phyloP scores from a whole-genome alignment of 306 rosid genomes.

The Dryas alaskensis region DNA sequence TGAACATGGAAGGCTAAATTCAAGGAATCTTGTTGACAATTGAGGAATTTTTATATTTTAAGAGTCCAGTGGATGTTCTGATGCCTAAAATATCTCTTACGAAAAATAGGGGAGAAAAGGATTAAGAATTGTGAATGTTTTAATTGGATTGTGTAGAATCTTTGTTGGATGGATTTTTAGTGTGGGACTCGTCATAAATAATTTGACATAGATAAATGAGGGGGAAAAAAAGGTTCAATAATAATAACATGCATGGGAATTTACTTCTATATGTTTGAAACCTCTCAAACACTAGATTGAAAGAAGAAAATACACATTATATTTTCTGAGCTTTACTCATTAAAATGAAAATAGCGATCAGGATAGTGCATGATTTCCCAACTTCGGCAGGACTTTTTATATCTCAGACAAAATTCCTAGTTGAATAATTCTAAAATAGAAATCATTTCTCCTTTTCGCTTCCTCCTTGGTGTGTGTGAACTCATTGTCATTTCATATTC shows the following conservation, averaged over 20 bases:
- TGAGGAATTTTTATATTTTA: not conserved
- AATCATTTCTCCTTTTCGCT: not conserved
- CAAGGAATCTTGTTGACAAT: not conserved
- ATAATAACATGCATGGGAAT: not conserved
- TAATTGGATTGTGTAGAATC: not conserved
- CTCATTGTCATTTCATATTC: not conserved
- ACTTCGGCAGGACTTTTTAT: not conserved
- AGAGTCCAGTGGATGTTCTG: not conserved
- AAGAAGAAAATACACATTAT: not conserved
- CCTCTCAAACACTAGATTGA: not conserved
- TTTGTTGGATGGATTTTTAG: not conserved
- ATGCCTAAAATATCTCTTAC: not conserved
- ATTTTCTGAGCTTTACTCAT: not conserved
- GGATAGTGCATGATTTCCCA: not conserved
- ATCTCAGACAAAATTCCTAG: not conserved
- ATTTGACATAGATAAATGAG: not conserved
- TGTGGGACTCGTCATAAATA: not conserved
- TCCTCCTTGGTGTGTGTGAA: not conserved
- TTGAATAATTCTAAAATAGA: not conserved
- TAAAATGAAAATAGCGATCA: not conserved
- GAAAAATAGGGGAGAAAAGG: not conserved
- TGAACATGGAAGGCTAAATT: not conserved
- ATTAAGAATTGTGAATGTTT: not conserved
- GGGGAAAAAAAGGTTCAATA: not conserved
- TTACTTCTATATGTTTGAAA: too few relatives aligned